Evolutionary conservation across 2,329 filamentous ascomycete species (phyloP).

Genomic region (Talaromyces atroroseus): DNA sequence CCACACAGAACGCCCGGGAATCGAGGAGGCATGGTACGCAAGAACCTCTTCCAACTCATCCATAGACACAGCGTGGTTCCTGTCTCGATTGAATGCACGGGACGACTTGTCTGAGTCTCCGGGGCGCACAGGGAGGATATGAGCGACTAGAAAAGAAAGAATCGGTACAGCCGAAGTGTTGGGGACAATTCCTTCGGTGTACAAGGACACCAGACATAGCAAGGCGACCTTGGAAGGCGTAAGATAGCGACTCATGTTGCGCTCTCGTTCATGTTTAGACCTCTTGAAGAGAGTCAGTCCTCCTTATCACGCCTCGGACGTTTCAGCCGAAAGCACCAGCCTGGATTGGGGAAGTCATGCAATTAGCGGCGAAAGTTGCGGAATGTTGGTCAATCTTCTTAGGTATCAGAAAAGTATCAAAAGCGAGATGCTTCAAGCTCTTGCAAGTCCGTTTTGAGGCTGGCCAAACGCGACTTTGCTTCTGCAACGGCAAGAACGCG

Average conservation of each 20-base stretch:
- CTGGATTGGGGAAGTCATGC: neutral
- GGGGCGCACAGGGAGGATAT: constrained; percentile 50
- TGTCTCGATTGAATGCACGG: constrained; percentile 22
- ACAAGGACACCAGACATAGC: constrained; percentile 73
- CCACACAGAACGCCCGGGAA: constrained; percentile 79
- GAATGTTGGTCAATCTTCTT: neutral
- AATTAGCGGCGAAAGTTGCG: neutral
- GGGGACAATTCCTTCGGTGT: constrained; percentile 65
- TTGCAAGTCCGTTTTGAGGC: neutral
- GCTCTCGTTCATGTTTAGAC: neutral
- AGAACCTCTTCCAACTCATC: constrained; percentile 46
- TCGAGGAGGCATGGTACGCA: constrained; percentile 41
- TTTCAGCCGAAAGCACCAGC: neutral
- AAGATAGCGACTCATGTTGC: constrained; percentile 69
- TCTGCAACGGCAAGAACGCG: neutral
- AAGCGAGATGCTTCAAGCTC: neutral
- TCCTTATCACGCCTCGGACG: neutral
- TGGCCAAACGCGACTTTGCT: neutral
- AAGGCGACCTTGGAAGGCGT: constrained; percentile 85
- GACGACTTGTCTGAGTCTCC: constrained; percentile 18
- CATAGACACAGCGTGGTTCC: constrained; percentile 34
- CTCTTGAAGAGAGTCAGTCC: neutral
- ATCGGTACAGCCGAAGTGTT: constrained; percentile 66
- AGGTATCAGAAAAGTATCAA: neutral
- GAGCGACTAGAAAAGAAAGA: constrained; percentile 70